Evolutionary conservation across 2,329 filamentous ascomycete species (phyloP).

Genomic region (Fusarium stilboides): DNA sequence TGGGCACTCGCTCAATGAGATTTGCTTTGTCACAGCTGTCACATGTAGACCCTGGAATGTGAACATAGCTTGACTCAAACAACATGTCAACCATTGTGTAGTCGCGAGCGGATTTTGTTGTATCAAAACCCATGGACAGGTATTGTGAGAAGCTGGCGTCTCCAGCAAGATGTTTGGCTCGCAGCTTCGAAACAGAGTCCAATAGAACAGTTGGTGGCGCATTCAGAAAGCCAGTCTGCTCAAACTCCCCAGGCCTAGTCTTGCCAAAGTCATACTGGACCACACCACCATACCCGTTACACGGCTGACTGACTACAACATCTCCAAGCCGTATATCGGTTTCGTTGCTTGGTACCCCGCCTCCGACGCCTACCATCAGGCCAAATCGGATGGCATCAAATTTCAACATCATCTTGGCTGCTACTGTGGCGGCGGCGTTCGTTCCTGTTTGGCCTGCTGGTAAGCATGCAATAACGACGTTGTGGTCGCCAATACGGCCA

Average conservation of each 20-base stretch:
- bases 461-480: constrained; percentile 49
- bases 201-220: neutral
- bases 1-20: neutral
- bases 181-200: neutral
- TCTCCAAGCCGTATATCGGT: constrained; percentile 48
- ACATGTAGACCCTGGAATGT: neutral
- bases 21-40: neutral
- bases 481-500: constrained; percentile 38
- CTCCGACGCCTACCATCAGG: constrained; percentile 49
- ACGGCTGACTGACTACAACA: constrained; percentile 36
- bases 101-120: too few relatives aligned
- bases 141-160: too few relatives aligned
- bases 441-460: constrained; percentile 31
- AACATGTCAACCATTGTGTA: neutral
- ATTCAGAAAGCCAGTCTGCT: neutral
- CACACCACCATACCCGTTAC: constrained; percentile 30
- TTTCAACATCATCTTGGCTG: constrained; percentile 55
- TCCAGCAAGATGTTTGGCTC: neutral
- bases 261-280: constrained; percentile 51
- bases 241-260: neutral
- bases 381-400: constrained; percentile 52
- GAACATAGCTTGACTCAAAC: neutral
- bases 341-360: constrained; percentile 22
- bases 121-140: too few relatives aligned
- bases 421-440: constrained; percentile 38